Evolutionary conservation across 768 basidiomycete species (phyloP).

Genomic region (Termitomyces sp.): DNA sequence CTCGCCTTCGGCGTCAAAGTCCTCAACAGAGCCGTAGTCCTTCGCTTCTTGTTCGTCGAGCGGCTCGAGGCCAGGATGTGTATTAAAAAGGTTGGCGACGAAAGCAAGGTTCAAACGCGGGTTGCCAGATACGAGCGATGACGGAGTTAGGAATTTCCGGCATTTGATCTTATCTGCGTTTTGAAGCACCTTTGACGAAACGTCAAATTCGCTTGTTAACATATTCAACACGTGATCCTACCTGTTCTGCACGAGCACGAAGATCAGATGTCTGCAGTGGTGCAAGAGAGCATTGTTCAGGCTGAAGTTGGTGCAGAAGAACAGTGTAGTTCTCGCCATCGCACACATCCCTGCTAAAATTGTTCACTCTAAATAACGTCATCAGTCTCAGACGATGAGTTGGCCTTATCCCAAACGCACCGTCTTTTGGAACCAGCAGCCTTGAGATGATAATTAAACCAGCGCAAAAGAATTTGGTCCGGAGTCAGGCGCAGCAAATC

Average conservation of each 20-base stretch:
- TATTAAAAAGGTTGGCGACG: slow-evolving; percentile 99
- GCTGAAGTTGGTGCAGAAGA: slow-evolving; percentile 92
- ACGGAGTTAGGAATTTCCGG: slow-evolving; percentile 90
- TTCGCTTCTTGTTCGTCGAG: slow-evolving; percentile 93
- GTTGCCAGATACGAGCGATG: slow-evolving; percentile 89
- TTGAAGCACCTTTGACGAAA: slow-evolving; percentile 59
- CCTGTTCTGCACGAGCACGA: slow-evolving; percentile 82
- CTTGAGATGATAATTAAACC: slow-evolving; percentile 99
- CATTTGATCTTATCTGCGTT: slow-evolving; percentile 94
- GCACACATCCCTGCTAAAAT: slow-evolving; percentile 95
- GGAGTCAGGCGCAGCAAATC: slow-evolving; percentile 91
- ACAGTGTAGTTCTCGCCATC: slow-evolving; percentile 98
- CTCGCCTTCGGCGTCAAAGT: slow-evolving; percentile 99
- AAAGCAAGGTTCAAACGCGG: slow-evolving; percentile 97
- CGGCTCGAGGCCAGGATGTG: slow-evolving; percentile 89
- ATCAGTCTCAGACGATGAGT: slow-evolving; percentile 1
- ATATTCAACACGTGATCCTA: slow-evolving; percentile 12
- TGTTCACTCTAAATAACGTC: slow-evolving; percentile 67
- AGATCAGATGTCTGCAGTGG: slow-evolving; percentile 85
- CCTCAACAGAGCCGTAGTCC: slow-evolving; percentile 84
- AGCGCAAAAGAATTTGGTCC: slow-evolving; percentile 94
- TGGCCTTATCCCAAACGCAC: slow-evolving; percentile 29
- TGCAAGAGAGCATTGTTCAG: slow-evolving; percentile 84
- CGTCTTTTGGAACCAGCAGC: slow-evolving; percentile 87
- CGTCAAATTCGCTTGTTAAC: not conserved